Conservation (phyloP, 306 rosid genomes). For the Cucumis cinereus region DNA sequence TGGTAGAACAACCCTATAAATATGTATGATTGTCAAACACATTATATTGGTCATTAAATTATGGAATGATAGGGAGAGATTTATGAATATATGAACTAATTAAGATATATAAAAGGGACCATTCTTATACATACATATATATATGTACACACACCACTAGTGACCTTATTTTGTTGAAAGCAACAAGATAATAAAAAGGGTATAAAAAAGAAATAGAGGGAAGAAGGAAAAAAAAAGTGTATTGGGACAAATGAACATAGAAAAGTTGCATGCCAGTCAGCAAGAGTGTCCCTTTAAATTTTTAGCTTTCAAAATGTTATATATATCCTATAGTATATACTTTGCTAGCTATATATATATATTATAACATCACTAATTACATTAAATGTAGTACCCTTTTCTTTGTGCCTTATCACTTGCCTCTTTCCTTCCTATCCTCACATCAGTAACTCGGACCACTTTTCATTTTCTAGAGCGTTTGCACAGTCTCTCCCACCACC, state of each 20-base stretch:
- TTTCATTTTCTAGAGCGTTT: slow-evolving; percentile 9
- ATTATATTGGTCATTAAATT: background rate
- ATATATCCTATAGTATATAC: too few species aligned
- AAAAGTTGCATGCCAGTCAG: slow-evolving; percentile 8
- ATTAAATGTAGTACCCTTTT: background rate
- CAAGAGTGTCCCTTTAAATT: background rate
- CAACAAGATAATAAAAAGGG: slow-evolving; percentile 6
- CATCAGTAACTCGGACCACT: slow-evolving; percentile 66
- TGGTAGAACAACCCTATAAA: slow-evolving; percentile 6
- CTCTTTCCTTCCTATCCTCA: slow-evolving; percentile 32
- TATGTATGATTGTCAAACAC: background rate
- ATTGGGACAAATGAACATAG: background rate
- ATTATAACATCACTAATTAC: background rate
- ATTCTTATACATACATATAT: background rate
- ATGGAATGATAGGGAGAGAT: background rate
- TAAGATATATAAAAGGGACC: background rate
- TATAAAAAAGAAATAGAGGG: background rate
- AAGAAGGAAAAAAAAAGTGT: background rate
- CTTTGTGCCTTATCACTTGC: slow-evolving; percentile 10
- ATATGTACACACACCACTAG: background rate
- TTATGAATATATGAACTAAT: background rate
- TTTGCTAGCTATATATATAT: too few species aligned
- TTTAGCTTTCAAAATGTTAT: background rate
- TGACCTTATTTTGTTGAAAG: slow-evolving; percentile 9
- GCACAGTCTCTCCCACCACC: slow-evolving; percentile 11